Evolutionary conservation across 371 early-diverging fungal genomes (phyloP).

Genomic region (Neoconidiobolus thromboides): DNA sequence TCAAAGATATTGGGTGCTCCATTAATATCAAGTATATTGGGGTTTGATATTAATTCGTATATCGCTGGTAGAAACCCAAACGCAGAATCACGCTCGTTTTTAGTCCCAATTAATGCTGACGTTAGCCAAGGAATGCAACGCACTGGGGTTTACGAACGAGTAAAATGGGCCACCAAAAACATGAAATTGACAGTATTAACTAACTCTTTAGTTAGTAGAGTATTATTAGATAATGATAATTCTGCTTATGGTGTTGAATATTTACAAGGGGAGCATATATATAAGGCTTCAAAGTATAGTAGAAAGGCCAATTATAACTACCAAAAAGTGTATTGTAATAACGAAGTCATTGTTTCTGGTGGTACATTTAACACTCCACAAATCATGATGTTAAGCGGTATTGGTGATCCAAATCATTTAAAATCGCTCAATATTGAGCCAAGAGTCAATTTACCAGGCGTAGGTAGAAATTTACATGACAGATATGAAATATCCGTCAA

Average conservation of each 20-base stretch:
- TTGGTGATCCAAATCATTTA: slow-evolving; percentile 6
- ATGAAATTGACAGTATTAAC: neutral
- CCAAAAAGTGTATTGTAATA: slow-evolving; percentile 8
- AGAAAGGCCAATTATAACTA: neutral
- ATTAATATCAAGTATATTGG: neutral
- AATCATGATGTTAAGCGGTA: slow-evolving; percentile 13
- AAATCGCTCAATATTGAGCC: neutral
- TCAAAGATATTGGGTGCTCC: neutral
- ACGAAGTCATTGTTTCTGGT: slow-evolving; percentile 12
- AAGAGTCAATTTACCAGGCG: neutral
- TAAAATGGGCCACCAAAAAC: neutral
- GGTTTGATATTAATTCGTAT: neutral
- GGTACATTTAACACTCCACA: slow-evolving; percentile 13
- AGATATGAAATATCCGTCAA: neutral
- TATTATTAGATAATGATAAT: neutral
- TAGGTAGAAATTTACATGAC: neutral
- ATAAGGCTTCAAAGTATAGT: neutral
- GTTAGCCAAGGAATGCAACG: neutral
- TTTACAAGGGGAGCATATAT: neutral
- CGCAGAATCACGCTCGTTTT: neutral
- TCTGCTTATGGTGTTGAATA: slow-evolving; percentile 1
- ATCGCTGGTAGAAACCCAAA: neutral
- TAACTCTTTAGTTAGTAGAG: neutral
- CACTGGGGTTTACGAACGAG: neutral
- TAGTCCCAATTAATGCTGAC: slow-evolving; percentile 3